phyloP scores from a whole-genome alignment of 306 rosid species.

The Prunus persica region DNA sequence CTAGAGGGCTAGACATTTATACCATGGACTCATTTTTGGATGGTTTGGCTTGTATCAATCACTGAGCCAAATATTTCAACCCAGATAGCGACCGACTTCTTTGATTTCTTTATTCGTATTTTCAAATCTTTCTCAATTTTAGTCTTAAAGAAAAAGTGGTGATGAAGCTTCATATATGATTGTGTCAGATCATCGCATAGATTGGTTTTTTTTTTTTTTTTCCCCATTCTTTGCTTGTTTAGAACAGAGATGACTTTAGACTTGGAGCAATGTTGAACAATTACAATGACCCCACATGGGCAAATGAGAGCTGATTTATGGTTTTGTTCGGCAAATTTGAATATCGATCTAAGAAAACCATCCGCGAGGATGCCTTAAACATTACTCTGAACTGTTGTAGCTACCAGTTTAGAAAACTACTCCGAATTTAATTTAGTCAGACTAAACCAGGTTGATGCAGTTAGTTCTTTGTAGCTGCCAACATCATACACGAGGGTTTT shows the following conservation, averaged over 20 bases:
- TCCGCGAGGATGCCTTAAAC: background rate
- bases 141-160: constrained; percentile 1
- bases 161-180: constrained; percentile 20
- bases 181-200: constrained; percentile 2
- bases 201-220: constrained; percentile 21
- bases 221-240: constrained; percentile 38
- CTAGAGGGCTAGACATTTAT: constrained; percentile 71
- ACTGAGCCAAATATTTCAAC: constrained; percentile 43
- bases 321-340: constrained; percentile 21
- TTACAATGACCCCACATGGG: constrained; percentile 24
- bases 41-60: constrained; percentile 32
- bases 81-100: constrained; percentile 10
- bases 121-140: constrained; percentile 11
- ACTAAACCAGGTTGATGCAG: too few species aligned
- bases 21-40: constrained; percentile 43
- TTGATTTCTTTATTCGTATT: background rate
- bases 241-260: constrained; percentile 25
- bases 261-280: constrained; percentile 23
- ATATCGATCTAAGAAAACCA: background rate
- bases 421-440: background rate
- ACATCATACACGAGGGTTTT: too few species aligned
- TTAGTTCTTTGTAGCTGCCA: too few species aligned
- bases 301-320: constrained; percentile 36
- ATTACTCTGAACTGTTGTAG: background rate
- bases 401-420: background rate